These are phyloP conservation scores for Hirschfeldia incana DNA, from an alignment of 345 rosid genomes.

Conservation along the genomic window DNA sequence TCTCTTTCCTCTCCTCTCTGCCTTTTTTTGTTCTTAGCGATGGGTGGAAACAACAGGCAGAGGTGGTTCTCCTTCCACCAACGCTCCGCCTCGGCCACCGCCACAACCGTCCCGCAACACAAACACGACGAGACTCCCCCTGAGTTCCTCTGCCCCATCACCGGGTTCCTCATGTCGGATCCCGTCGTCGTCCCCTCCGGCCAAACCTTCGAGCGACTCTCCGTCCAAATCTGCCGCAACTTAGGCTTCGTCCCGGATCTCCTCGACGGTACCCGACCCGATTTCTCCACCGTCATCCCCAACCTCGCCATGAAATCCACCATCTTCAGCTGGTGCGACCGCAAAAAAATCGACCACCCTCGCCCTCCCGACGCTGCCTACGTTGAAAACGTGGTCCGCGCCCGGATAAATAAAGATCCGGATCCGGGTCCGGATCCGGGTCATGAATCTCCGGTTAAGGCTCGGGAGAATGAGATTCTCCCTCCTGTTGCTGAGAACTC, in stretches of 20 bases:
- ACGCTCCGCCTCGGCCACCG: conserved; percentile 40
- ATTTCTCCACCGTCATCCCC: conserved; percentile 66
- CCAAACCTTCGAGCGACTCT: conserved; percentile 76
- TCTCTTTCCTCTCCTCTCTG: neutral
- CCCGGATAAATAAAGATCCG: neutral
- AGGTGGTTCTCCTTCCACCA: conserved; percentile 67
- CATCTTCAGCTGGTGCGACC: conserved; percentile 67
- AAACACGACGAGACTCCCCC: conserved; percentile 52
- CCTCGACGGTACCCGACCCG: conserved; percentile 56
- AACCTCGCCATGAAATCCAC: conserved; percentile 71
- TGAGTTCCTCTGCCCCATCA: conserved; percentile 75
- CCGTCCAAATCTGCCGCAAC: conserved; percentile 67
- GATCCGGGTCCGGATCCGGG: neutral
- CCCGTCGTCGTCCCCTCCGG: conserved; percentile 89
- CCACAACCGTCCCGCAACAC: conserved; percentile 37
- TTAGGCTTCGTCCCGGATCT: conserved; percentile 54
- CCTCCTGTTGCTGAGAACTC: conserved; percentile 56
- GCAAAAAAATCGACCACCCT: conserved; percentile 43
- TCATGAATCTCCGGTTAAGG: conserved; percentile 38
- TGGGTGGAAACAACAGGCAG: conserved; percentile 63
- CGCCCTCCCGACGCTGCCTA: conserved; percentile 49
- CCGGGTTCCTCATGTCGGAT: conserved; percentile 71
- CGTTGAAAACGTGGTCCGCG: conserved; percentile 28
- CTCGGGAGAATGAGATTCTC: conserved; percentile 62
- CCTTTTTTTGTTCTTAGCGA: neutral